Conservation (phyloP, 2,329 filamentous ascomycete species). For the Epichloe uncinata region DNA sequence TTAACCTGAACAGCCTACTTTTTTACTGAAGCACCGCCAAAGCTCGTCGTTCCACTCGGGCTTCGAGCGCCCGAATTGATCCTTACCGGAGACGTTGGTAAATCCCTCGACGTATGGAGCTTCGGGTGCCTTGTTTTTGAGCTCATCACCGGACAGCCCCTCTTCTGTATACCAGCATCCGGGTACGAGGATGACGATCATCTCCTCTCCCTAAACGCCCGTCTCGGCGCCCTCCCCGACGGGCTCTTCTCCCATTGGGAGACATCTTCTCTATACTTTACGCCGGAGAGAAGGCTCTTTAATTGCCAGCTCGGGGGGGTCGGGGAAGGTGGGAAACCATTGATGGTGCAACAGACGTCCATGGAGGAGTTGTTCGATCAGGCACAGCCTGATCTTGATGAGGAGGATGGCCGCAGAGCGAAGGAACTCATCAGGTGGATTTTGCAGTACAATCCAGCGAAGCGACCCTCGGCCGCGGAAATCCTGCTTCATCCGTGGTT, state of each 20-base stretch:
- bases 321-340: slow-evolving; percentile 9
- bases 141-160: slow-evolving; percentile 15
- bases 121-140: slow-evolving; percentile 20
- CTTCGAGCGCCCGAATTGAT: slow-evolving; percentile 17
- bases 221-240: slow-evolving; percentile 12
- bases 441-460: slow-evolving; percentile 18
- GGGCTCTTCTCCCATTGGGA: slow-evolving; percentile 12
- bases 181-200: slow-evolving; percentile 12
- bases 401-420: slow-evolving; percentile 12
- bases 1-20: slow-evolving; percentile 12
- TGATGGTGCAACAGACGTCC: slow-evolving; percentile 12
- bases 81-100: slow-evolving; percentile 11
- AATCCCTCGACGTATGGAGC: slow-evolving; percentile 17
- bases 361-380: slow-evolving; percentile 16
- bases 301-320: slow-evolving; percentile 16
- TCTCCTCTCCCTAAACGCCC: slow-evolving; percentile 9
- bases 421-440: slow-evolving; percentile 18
- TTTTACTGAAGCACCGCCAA: slow-evolving; percentile 13
- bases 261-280: slow-evolving; percentile 15
- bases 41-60: slow-evolving; percentile 11
- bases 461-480: slow-evolving; percentile 16
- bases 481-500: slow-evolving; percentile 19
- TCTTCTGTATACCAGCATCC: slow-evolving; percentile 13
- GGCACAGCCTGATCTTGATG: slow-evolving; percentile 11
- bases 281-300: slow-evolving; percentile 12